Evolutionary conservation across 331 rosid species (phyloP), one percentile per base, ranked within the genome.

Genomic region (Prunus yedoensis): DNA sequence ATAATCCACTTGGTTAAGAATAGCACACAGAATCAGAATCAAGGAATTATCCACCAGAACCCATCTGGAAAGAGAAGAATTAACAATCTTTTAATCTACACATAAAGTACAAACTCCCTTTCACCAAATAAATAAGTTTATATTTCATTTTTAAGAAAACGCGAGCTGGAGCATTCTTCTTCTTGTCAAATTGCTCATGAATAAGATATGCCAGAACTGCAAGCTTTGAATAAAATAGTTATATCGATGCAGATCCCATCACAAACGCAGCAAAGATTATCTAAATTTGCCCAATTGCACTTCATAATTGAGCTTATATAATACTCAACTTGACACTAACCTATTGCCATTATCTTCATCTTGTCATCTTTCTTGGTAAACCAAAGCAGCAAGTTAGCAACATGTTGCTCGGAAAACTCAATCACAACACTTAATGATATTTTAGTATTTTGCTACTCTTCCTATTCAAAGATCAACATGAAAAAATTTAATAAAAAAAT

Each of bases 11-110:
- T 68, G 52, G 53, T 30, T 58, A 59, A 38, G n/a, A 25, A 49
- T 57, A 61, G 69, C 9, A 38, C 43, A 6, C 43, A 58, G 74
- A 68, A 51, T 6, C 43, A 58, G 20, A 77, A 70, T 58, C 35
- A 60, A 2, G 14, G 47, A 28, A 38, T 66, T 27, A 53, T n/a
- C 63, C 16, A 27, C 18, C 45, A 32, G 56, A 15, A 7, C 54
- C 46, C 43, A 11, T 41, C 27, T 23, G 76, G 13, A 57, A 23
- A 43, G 2, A n/a, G 14, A 25, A 28, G 21, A 68, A 68, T 68
- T 25, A 25, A 25, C 27, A 25, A 25, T 25, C 27, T 25, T 25
- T 25, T 25, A 25, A 25, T 25, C 27, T 25, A 25, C 27, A 25
- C 27, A 25, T 25, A 25, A 25, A 25, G 27, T 25, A 1, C 2